Base-by-base conservation (phyloP, 345 rosid species). In the Eucalyptus decipiens region DNA sequence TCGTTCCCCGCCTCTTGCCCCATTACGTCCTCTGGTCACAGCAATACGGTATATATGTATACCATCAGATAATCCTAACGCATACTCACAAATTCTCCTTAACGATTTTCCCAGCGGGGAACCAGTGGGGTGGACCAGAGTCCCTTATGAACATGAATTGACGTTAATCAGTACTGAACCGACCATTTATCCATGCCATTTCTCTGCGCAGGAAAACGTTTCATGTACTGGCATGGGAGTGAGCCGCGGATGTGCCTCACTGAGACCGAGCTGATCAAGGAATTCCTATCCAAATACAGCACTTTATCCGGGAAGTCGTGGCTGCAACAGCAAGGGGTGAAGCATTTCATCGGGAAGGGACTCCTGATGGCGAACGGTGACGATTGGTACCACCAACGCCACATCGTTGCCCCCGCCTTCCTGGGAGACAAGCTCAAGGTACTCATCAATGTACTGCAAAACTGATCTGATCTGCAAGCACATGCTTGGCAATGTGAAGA, bases 231-330 rank as follows among this genome's bases (percentile, higher is more conserved):
- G 99, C 93, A 95, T 45, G 99, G 99, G 88, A 91, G 93, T 4
- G 99, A 98, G 91, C 99, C 99, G 3, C 90, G 99, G 91, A 92
- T 98, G 92, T 97, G 99, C 76, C 62, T 98, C 49, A 92, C 95
- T 4, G 99, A 98, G 89, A 93, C 95, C 2, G 97, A 95, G 40
- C 69, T 97, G 95, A 98, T 97, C 52, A 97, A 93, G 67, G 99
- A 96, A 87, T 90, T 97, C 19, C 87, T 98, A 14, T 90, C 94
- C 15, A 98, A 95, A 91, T 93, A 96, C 90, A 96, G 95, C 90
- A 91, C 95, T 3, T 91, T 91, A 34, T 93, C 99, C 4, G 99
- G 99, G 0, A 98, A 95, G 88, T 97, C 99, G 9, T 98, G 99
- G 99, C 91, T 95, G 28, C 99, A 98, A 42, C 99, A 95, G 69